phyloP scores from a whole-genome alignment of 352 stramenopile species.

The Aphanomyces invadans region DNA sequence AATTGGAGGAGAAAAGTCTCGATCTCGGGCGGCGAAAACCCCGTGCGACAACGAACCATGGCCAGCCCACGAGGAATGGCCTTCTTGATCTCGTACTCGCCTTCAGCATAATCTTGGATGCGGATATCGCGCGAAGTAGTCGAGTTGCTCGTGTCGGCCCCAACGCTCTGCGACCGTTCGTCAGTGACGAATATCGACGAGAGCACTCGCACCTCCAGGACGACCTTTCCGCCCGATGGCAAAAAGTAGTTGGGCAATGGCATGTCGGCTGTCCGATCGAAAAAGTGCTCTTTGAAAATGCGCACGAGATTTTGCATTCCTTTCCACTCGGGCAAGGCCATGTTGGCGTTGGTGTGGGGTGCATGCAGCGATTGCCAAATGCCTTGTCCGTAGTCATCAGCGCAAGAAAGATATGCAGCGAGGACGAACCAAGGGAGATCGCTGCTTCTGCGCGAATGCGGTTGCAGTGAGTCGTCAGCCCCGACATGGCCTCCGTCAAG shows the following conservation, averaged over 20 bases:
- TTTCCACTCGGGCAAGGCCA: slow-evolving; percentile 74
- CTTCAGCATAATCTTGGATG: slow-evolving; percentile 74
- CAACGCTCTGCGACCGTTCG: slow-evolving; percentile 41
- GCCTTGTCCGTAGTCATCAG: slow-evolving; percentile 28
- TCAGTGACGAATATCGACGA: too few relatives aligned
- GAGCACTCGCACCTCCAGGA: slow-evolving; percentile 49
- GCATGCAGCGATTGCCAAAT: slow-evolving; percentile 84
- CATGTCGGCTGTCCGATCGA: slow-evolving; percentile 72
- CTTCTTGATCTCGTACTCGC: slow-evolving; percentile 86
- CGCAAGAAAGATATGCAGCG: too few relatives aligned
- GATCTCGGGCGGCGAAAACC: slow-evolving; percentile 68
- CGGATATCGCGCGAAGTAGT: slow-evolving; percentile 82
- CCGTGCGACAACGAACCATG: slow-evolving; percentile 70
- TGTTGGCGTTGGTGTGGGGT: slow-evolving; percentile 72
- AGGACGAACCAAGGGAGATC: slow-evolving; percentile 47
- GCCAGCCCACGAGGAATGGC: slow-evolving; percentile 65
- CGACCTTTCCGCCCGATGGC: slow-evolving; percentile 72
- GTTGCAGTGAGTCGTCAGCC: slow-evolving; percentile 71
- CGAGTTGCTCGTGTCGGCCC: slow-evolving; percentile 52
- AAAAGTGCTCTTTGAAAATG: slow-evolving; percentile 87
- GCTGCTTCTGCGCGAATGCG: slow-evolving; percentile 64
- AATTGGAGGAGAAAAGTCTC: slow-evolving; percentile 71
- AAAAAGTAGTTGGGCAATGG: slow-evolving; percentile 83
- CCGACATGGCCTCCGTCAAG: slow-evolving; percentile 78
- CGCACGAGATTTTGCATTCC: slow-evolving; percentile 79